These are phyloP conservation scores for Dichotomopilus funicola DNA, from an alignment of 2,329 filamentous ascomycete genomes.

Conservation along the genomic window DNA sequence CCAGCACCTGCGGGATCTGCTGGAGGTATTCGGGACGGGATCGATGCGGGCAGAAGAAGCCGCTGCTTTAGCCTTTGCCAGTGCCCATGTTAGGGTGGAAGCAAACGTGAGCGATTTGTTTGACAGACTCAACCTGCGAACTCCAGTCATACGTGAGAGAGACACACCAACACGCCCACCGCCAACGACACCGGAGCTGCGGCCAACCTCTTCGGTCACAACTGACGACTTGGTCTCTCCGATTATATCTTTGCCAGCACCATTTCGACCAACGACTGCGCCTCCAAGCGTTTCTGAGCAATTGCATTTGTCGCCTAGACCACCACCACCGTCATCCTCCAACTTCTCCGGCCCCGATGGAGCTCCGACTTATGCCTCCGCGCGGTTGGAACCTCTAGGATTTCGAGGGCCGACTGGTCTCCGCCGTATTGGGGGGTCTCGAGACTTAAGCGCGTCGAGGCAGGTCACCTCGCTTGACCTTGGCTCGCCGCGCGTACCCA, in stretches of 20 bases:
- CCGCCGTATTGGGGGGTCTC: constrained; percentile 19
- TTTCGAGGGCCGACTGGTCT: neutral
- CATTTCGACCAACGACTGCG: neutral
- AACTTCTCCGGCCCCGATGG: neutral
- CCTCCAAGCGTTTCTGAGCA: neutral
- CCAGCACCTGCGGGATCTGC: constrained; percentile 12
- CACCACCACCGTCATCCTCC: neutral
- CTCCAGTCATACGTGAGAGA: neutral
- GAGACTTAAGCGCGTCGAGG: constrained; percentile 5
- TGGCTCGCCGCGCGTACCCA: neutral
- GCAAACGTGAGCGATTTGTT: constrained; percentile 12
- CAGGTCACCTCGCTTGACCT: neutral
- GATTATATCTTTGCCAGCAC: constrained; percentile 4
- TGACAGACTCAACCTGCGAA: constrained; percentile 1
- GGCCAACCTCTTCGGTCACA: neutral
- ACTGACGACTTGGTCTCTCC: constrained; percentile 5
- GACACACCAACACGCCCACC: too few relatives aligned
- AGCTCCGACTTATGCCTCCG: neutral
- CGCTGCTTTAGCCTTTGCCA: constrained; percentile 8
- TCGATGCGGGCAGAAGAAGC: constrained; percentile 1
- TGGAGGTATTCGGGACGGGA: constrained; percentile 16
- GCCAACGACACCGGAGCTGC: neutral
- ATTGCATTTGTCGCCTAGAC: neutral
- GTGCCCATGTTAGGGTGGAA: constrained; percentile 10
- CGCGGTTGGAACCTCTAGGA: neutral